Base-by-base conservation (phyloP, 2,329 filamentous ascomycete species). In the Colletotrichum aenigma region DNA sequence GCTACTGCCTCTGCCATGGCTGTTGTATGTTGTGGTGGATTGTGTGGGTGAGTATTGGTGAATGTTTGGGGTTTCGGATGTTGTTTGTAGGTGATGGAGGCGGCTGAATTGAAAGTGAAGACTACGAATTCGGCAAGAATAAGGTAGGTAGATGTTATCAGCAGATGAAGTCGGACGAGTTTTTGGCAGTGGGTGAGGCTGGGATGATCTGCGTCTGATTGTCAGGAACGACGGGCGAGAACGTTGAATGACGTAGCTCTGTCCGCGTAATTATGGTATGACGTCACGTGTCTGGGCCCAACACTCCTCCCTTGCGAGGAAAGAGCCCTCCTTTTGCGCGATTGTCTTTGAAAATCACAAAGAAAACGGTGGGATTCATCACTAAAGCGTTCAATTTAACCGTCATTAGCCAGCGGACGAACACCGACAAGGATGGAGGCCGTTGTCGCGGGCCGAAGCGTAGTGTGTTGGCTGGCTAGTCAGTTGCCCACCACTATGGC, bases 1-100 rank as follows among this genome's bases (percentile, higher is more conserved):
- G 84, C 84, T 74, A 80, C 84, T 21, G 83, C 60, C 77, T 85
- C 85, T 55, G 85, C 85, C 85, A 86, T 87, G 67, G 30, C 21
- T 56, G 4, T n/a, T 36, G 18, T 28, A 4, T 43, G 30, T 58
- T 13, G 24, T 38, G 58, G 18, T 32, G n/a, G 21, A 15, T 30
- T 21, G 8, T 13, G 28, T 56, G 18, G 30, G 43, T n/a, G 16
- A 58, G 55, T n/a, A 13, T 52, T 24, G 26, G 36, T 62, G 26
- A 30, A 6, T 61, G 28, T n/a, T 18, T 7, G 28, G 13, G 18
- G 24, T n/a, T 61, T n/a, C 0, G 36, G 36, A 48, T 48, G 18
- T 48, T 48, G 18, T 6, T n/a, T 12, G 16, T 7, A 18, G 30
- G 58, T n/a, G 56, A 5, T n/a, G 26, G 24, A 7, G 21, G 21